Evolutionary conservation across 306 rosid species (phyloP), one percentile per base, ranked within the genome.

Genomic region (Sicyos edulis): DNA sequence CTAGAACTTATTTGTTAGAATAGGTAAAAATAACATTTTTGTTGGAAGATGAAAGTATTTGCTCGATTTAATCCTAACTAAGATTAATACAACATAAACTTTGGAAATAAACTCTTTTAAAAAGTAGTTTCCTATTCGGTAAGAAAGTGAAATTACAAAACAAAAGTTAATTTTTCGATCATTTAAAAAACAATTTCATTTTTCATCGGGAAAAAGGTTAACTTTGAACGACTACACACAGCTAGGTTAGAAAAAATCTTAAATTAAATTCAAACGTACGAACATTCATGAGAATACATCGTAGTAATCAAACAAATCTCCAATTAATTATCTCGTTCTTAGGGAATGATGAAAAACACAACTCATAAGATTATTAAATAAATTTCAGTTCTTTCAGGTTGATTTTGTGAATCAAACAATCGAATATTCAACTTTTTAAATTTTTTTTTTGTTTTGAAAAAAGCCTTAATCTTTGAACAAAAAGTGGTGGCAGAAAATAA

Each of bases 341-440:
- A 32, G 47, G 67, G 67, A 61, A 61, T 62, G 69, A 62, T n/a
- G 24, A 62, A 42, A 42, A 40, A 6, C 7, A 16, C 1, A 34
- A 16, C 37, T 62, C 44, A 34, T 62, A 62, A 62, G 1, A 62
- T 29, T 32, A 16, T 62, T 22, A 57, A 21, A 21, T 57, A 11
- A 57, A 57, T 7, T 55, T 16, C 21, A 7, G 21, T 2, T 53
- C 16, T 62, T 47, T 29, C 21, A 15, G 21, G 47, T 29, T 32
- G 21, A 32, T 60, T 60, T 60, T 60, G 45, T 42, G 67, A 60
- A 60, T 60, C 67, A 32, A 56, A 14, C 10, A 10, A 24, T 58
- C 10, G 37, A 4, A n/a, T 54, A 54, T 55, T 53, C 10, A 26
- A 0, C 44, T 62, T 34, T n/a, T 37, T 32, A 32, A 2, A 2